These are phyloP conservation scores for Clausena lansium DNA, from an alignment of 345 rosid genomes.

Conservation along the genomic window DNA sequence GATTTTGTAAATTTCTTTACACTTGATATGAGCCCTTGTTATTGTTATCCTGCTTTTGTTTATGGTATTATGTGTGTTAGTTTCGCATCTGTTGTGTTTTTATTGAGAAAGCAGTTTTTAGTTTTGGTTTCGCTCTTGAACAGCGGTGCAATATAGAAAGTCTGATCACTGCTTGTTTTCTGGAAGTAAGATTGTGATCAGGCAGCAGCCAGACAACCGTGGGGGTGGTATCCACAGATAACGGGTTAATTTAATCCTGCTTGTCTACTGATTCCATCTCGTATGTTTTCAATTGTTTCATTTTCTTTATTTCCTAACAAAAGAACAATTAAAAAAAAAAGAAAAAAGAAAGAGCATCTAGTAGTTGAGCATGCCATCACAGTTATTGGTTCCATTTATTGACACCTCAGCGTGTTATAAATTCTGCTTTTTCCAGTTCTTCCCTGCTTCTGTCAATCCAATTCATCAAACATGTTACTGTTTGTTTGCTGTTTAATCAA, in stretches of 20 bases:
- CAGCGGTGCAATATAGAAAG: conserved; percentile 45
- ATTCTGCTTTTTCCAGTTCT: background rate
- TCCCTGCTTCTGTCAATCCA: background rate
- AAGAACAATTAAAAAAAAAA: too few species aligned
- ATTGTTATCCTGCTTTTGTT: background rate
- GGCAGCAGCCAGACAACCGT: conserved; percentile 71
- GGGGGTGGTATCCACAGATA: conserved; percentile 59
- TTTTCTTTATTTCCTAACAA: too few species aligned
- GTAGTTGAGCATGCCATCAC: background rate
- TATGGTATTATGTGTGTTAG: background rate
- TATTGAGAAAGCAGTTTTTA: conserved; percentile 10
- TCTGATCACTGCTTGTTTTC: conserved; percentile 15
- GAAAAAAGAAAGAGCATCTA: background rate
- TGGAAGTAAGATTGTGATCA: conserved; percentile 6
- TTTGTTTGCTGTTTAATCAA: background rate
- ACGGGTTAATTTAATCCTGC: conserved; percentile 28
- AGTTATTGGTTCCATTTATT: too few species aligned
- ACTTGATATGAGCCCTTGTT: conserved; percentile 59
- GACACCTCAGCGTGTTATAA: background rate
- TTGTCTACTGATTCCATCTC: conserved; percentile 57
- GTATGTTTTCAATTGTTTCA: conserved; percentile 19
- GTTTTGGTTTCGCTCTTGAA: conserved; percentile 19
- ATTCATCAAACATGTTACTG: background rate
- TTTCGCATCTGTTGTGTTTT: conserved; percentile 28
- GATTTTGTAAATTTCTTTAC: conserved; percentile 29